Evolutionary conservation across 352 stramenopile species (phyloP).

Genomic region (Globisporangium acanthophoron): DNA sequence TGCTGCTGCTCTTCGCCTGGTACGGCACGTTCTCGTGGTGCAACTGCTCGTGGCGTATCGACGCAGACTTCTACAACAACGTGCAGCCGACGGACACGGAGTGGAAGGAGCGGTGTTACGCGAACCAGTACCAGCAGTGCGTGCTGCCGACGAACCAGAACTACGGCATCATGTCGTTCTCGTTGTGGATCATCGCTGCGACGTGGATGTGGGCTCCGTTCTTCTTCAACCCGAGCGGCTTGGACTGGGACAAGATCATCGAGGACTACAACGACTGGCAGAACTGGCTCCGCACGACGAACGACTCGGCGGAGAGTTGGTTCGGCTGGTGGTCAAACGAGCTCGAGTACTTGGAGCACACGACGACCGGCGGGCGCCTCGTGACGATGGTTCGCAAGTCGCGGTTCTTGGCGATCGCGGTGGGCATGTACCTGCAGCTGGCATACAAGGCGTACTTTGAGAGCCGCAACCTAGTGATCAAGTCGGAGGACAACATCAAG

Average conservation of each 20-base stretch:
- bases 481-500: slow-evolving; percentile 36
- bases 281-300: slow-evolving; percentile 89
- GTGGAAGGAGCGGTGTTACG: slow-evolving; percentile 76
- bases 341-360: slow-evolving; percentile 79
- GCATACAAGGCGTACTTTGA: slow-evolving; percentile 82
- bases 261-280: slow-evolving; percentile 94
- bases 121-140: slow-evolving; percentile 83
- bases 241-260: slow-evolving; percentile 97
- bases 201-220: slow-evolving; percentile 87
- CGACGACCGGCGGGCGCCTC: slow-evolving; percentile 51
- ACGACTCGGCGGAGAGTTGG: slow-evolving; percentile 85
- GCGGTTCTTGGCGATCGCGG: slow-evolving; percentile 65
- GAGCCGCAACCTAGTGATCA: slow-evolving; percentile 47
- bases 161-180: slow-evolving; percentile 98
- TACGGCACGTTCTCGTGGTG: slow-evolving; percentile 95
- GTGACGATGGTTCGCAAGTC: slow-evolving; percentile 74
- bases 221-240: slow-evolving; percentile 96
- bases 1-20: slow-evolving; percentile 73
- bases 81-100: slow-evolving; percentile 67
- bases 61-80: slow-evolving; percentile 70
- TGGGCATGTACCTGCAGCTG: slow-evolving; percentile 78
- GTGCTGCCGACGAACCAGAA: slow-evolving; percentile 95
- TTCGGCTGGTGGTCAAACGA: slow-evolving; percentile 86
- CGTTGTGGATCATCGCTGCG: slow-evolving; percentile 91
- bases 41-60: slow-evolving; percentile 79